phyloP scores from a whole-genome alignment of 2,329 filamentous ascomycete species.

The Cercospora zeae-maydis region DNA sequence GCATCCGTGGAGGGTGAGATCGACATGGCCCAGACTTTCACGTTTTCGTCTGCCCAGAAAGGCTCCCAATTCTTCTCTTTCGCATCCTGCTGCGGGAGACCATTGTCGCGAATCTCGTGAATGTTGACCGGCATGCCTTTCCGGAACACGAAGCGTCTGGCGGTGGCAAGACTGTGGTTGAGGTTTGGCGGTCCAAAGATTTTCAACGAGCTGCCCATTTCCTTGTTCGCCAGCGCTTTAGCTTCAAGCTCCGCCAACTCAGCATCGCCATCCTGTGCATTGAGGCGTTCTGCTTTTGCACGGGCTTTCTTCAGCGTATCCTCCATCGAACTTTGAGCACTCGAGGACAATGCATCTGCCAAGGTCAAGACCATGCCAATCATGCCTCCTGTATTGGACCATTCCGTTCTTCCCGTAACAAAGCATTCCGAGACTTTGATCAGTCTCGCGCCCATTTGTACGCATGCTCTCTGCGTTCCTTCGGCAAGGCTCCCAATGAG shows the following conservation, averaged over 20 bases:
- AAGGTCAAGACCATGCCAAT: slow-evolving; percentile 81
- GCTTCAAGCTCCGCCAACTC: slow-evolving; percentile 31
- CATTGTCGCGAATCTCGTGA: slow-evolving; percentile 56
- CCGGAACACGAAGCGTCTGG: slow-evolving; percentile 79
- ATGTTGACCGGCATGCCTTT: slow-evolving; percentile 72
- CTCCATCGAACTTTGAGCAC: slow-evolving; percentile 43
- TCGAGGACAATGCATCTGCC: slow-evolving; percentile 60
- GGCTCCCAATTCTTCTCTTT: slow-evolving; percentile 46
- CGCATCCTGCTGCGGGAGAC: slow-evolving; percentile 35
- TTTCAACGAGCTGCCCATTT: slow-evolving; percentile 48
- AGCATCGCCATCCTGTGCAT: slow-evolving; percentile 22
- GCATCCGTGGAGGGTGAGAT: slow-evolving; percentile 39
- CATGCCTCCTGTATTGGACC: slow-evolving; percentile 74
- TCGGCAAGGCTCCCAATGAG: slow-evolving; percentile 79
- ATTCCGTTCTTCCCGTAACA: slow-evolving; percentile 71
- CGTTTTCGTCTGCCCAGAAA: slow-evolving; percentile 70
- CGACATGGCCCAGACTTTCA: slow-evolving; percentile 82
- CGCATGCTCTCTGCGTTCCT: slow-evolving; percentile 75
- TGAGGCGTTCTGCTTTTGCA: slow-evolving; percentile 36
- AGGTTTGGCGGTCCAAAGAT: slow-evolving; percentile 80
- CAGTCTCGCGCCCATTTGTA: slow-evolving; percentile 64
- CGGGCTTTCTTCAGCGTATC: slow-evolving; percentile 40
- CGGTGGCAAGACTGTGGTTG: slow-evolving; percentile 74
- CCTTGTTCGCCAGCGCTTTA: slow-evolving; percentile 33
- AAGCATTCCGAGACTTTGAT: slow-evolving; percentile 73